These are phyloP conservation scores for Trifolium repens DNA, from an alignment of 306 rosid genomes.

Conservation along the genomic window DNA sequence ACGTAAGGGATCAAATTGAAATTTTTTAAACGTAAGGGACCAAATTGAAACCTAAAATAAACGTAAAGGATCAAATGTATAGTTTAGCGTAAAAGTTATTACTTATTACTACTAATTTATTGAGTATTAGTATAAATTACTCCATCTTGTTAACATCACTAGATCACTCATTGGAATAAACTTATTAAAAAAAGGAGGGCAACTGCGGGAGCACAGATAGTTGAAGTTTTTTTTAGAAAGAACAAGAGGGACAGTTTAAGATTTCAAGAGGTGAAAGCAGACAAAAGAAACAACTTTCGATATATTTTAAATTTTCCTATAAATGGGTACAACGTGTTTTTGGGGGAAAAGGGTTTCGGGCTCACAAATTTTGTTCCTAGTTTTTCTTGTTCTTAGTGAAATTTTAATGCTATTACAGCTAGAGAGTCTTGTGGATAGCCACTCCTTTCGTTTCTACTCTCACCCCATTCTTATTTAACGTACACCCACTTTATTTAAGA, in stretches of 20 bases:
- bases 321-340: conserved; percentile 65
- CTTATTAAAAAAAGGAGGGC: neutral
- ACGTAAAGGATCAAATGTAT: too few species aligned
- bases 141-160: too few species aligned
- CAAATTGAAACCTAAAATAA: too few species aligned
- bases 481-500: too few species aligned
- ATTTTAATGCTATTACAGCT: conserved; percentile 44
- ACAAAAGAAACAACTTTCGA: conserved; percentile 57
- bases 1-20: too few species aligned
- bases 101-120: too few species aligned
- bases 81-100: too few species aligned
- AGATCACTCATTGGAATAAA: too few species aligned
- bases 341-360: conserved; percentile 59
- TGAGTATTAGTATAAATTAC: too few species aligned
- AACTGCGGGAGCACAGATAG: conserved; percentile 30
- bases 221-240: conserved; percentile 28
- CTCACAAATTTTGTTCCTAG: conserved; percentile 48
- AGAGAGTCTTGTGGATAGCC: conserved; percentile 53
- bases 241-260: conserved; percentile 41
- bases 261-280: conserved; percentile 51
- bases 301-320: conserved; percentile 33
- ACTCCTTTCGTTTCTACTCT: conserved; percentile 1
- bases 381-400: conserved; percentile 56
- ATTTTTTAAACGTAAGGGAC: too few species aligned
- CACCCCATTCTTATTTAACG: too few species aligned